Evolutionary conservation across 768 basidiomycete species (phyloP), one percentile per base, ranked within the genome.

Genomic region (Boletales sp.): DNA sequence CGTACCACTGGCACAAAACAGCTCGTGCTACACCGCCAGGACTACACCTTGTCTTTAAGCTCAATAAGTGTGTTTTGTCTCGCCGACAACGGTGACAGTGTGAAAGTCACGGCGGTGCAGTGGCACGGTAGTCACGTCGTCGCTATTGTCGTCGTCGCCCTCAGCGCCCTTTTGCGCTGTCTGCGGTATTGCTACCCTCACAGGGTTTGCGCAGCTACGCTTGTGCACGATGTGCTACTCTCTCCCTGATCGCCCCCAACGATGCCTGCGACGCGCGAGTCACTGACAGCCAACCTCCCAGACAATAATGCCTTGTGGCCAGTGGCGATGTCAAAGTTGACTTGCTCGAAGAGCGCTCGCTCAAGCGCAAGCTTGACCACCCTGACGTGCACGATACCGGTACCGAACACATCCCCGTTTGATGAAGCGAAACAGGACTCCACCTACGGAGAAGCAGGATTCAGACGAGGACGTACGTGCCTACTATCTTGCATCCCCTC

Each of bases 171-270:
- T 77, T 64, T 71, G 80, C 51, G 75, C 80, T 27, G 73, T 80
- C 48, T 78, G 74, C 45, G 78, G 80, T 52, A 69, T 83, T 49
- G 80, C 81, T 29, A 81, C 81, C 14, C 74, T 82, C 54, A 80
- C 81, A 47, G 81, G 80, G 8, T 79, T 79, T 78, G 13, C 73
- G 82, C 21, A 79, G 81, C 43, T 83, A 82, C 54, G 78, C 79
- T 4, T 81, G 72, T 53, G 67, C 75, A 18, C 76, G 80, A 44
- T 76, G 74, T 27, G 24, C 24, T 49, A 55, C 47, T 30, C 40
- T 48, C 17, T 51, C 59, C 35, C 43, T 65, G 11, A 35, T 62
- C 32, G n/a, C 54, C 27, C 50, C 50, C 57, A 49, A 58, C n/a
- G 5, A 40, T 12, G 11, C 54, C 47, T 54, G 55, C 58, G 57